phyloP scores from a whole-genome alignment of 2,329 filamentous ascomycete species.

The Curvularia spicifera region DNA sequence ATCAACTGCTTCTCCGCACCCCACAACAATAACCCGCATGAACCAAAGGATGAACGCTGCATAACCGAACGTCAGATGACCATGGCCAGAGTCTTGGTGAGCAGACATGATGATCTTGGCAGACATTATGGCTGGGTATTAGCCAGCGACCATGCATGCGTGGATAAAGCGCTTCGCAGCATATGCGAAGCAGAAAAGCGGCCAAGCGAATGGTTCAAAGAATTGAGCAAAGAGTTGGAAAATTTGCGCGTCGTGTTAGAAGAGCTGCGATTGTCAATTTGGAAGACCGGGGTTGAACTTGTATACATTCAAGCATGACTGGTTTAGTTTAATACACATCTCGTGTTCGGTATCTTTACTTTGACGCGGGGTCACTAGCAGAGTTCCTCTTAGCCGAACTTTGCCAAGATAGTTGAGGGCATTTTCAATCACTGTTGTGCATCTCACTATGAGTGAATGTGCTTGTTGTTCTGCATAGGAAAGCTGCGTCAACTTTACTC shows the following conservation, averaged over 20 bases:
- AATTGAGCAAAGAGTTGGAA: not conserved
- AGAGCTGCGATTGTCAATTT: not conserved
- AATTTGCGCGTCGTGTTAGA: not conserved
- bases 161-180: not conserved
- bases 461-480: not conserved
- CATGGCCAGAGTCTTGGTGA: not conserved
- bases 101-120: slow-evolving; percentile 1
- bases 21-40: not conserved
- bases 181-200: not conserved
- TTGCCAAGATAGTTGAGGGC: not conserved
- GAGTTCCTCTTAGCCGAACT: not conserved
- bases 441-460: not conserved
- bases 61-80: not conserved
- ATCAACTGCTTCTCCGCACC: too few relatives aligned
- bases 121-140: slow-evolving; percentile 18
- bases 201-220: slow-evolving; percentile 3
- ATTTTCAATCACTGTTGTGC: not conserved
- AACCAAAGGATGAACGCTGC: too few relatives aligned
- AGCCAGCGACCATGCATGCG: slow-evolving; percentile 7
- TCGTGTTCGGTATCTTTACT: not conserved
- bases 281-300: not conserved
- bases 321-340: not conserved
- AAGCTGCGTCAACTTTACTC: not conserved
- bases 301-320: not conserved
- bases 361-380: not conserved